phyloP scores from a whole-genome alignment of 306 rosid species.

The Quercus berberidifolia region DNA sequence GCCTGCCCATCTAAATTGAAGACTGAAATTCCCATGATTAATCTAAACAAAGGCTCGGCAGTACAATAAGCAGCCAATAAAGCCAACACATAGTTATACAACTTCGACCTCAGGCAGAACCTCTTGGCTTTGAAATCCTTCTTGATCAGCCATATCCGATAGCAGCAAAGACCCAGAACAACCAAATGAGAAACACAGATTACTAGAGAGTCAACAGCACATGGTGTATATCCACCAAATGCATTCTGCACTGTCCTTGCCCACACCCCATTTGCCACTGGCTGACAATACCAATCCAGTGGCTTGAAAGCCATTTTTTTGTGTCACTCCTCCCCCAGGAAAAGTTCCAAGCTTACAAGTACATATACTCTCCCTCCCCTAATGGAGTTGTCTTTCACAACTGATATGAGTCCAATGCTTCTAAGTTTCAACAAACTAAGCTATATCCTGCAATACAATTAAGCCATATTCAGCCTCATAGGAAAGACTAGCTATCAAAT shows the following conservation, averaged over 20 bases:
- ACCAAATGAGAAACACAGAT: slow-evolving; percentile 60
- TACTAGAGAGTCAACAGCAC: slow-evolving; percentile 73
- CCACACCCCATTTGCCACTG: slow-evolving; percentile 78
- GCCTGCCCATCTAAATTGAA: slow-evolving; percentile 80
- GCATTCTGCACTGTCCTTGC: slow-evolving; percentile 70
- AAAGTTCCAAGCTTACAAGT: slow-evolving; percentile 18
- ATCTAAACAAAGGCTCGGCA: slow-evolving; percentile 78
- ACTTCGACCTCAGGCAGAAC: slow-evolving; percentile 70
- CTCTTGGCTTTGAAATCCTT: slow-evolving; percentile 66
- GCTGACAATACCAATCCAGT: slow-evolving; percentile 81
- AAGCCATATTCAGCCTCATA: background rate
- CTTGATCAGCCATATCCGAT: slow-evolving; percentile 71
- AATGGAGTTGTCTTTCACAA: slow-evolving; percentile 7
- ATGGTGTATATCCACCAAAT: slow-evolving; percentile 85
- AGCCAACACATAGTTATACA: slow-evolving; percentile 69
- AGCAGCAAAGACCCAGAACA: slow-evolving; percentile 66
- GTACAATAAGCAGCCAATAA: slow-evolving; percentile 64
- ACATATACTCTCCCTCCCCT: slow-evolving; percentile 24
- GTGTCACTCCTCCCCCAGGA: slow-evolving; percentile 8
- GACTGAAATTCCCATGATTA: slow-evolving; percentile 76
- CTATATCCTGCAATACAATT: background rate
- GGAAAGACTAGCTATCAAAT: background rate
- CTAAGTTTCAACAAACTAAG: slow-evolving; percentile 10
- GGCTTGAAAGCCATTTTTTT: slow-evolving; percentile 64
- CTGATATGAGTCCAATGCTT: slow-evolving; percentile 20